Evolutionary conservation across 208 protist genomes (phyloP).

Genomic region (Leishmania gerbilli): DNA sequence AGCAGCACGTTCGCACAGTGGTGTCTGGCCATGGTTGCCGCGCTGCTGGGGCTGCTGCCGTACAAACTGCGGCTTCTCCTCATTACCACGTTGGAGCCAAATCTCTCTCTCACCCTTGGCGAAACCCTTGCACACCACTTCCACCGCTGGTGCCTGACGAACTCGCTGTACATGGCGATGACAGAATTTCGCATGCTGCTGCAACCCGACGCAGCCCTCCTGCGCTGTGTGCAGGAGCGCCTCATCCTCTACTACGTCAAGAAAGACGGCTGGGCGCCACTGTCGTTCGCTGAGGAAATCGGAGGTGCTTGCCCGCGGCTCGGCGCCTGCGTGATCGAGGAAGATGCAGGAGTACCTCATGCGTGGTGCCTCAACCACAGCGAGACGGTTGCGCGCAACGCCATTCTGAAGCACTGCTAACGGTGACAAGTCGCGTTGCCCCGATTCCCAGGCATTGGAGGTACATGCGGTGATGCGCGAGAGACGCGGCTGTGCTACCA

Average conservation of each 20-base stretch:
- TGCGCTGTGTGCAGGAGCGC: conserved; percentile 42
- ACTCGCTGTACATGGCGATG: conserved; percentile 57
- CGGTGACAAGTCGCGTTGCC: background rate
- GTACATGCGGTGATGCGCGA: background rate
- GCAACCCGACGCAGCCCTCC: conserved; percentile 47
- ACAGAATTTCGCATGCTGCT: conserved; percentile 61
- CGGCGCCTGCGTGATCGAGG: conserved; percentile 50
- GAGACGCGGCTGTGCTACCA: background rate
- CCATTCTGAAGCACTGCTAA: conserved; percentile 41
- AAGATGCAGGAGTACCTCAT: conserved; percentile 47
- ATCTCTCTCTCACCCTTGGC: conserved; percentile 15
- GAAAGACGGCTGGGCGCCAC: conserved; percentile 62
- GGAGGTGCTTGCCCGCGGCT: conserved; percentile 36
- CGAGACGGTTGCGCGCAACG: conserved; percentile 46
- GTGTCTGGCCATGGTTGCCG: conserved; percentile 26
- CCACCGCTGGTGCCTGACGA: conserved; percentile 32
- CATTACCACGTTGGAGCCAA: conserved; percentile 27
- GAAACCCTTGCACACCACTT: conserved; percentile 34
- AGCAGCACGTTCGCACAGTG: conserved; percentile 38
- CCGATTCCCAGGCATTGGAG: background rate
- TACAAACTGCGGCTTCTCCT: conserved; percentile 16
- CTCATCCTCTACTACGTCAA: conserved; percentile 78
- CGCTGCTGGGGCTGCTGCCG: conserved; percentile 39
- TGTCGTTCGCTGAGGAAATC: conserved; percentile 47
- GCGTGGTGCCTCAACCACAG: conserved; percentile 73